Base-by-base conservation (phyloP, 2,329 filamentous ascomycete genomes). In the Trichoderma lentiforme region DNA sequence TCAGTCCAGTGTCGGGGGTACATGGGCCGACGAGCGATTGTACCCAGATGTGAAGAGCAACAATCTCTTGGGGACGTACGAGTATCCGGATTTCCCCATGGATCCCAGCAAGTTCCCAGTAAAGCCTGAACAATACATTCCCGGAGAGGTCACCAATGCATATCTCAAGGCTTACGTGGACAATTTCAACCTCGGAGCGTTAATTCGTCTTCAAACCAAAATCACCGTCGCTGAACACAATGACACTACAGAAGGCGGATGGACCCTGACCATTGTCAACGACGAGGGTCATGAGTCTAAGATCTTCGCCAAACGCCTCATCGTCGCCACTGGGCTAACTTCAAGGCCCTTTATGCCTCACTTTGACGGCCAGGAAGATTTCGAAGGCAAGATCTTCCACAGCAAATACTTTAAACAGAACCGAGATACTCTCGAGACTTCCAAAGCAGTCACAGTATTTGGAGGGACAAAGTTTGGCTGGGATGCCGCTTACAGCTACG, bases 21-120 rank as follows among this genome's bases (percentile, higher is more conserved):
- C 90, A 18, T 95, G 92, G 92, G 87, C 89, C 9, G 83, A 88
- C 71, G 83, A 91, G 47, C 86, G 91, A 1, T 81, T 93, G 0
- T 92, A 94, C 78, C 87, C 89, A 0, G 89, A 88, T 1, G 84
- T 95, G 63, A 92, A 90, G 76, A 90, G 88, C 68, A 95, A 95
- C 80, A 94, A 94, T 76, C 86, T 93, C 78, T 79, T 91, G 12
- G 92, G 92, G 3, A 91, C 89, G 0, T 93, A 91, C 75, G 91
- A 95, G 79, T 94, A 88, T 76, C 88, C 89, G 0, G 92, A 93
- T 76, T 93, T 92, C 73, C 91, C 91, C 21, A 91, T 95, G 89
- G 84, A 86, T 72, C 80, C 82, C 8, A 85, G 85, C 24, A 84
- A 81, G 0, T 90, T 87, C 75, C 83, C 82, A 1, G 79, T 88